A percentile compares a stretch with the other conserved stretches of the same genome.
These are phyloP conservation scores for Closterium sp. DNA, from an alignment of 139 green algal species.

Conservation along the genomic window DNA sequence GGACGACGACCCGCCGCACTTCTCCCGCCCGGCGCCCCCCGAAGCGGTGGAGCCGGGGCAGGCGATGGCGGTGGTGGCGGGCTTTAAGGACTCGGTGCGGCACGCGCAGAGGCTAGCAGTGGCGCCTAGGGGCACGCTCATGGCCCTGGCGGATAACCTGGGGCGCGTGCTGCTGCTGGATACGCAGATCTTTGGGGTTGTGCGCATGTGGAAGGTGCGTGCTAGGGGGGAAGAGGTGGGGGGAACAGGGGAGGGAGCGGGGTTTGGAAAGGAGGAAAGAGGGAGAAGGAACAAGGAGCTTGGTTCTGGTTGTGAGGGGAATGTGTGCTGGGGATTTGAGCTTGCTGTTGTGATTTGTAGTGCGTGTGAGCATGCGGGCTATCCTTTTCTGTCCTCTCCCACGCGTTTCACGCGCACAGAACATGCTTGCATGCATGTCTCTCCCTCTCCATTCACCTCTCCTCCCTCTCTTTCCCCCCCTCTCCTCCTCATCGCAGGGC, in stretches of 20 bases:
- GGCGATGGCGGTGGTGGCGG: constrained; percentile 2
- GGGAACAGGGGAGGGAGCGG: too few species aligned
- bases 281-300: too few species aligned
- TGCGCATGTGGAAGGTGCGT: constrained; percentile 45
- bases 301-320: too few species aligned
- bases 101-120: not conserved
- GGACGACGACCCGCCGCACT: not conserved
- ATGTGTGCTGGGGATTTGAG: too few species aligned
- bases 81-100: constrained; percentile 10
- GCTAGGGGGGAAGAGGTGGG: not conserved
- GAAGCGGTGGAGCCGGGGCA: constrained; percentile 1
- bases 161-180: constrained; percentile 39
- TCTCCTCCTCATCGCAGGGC: constrained; percentile 7
- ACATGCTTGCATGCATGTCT: too few species aligned
- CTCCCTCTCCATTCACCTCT: too few species aligned
- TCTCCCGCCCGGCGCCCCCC: not conserved
- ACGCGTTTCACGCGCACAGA: too few species aligned
- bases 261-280: too few species aligned
- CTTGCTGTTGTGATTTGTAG: too few species aligned
- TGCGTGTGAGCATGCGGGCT: too few species aligned
- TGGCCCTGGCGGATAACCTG: constrained; percentile 22
- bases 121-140: constrained; percentile 21
- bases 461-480: too few species aligned
- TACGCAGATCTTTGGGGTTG: not conserved
- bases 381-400: too few species aligned